Percentiles rank a stretch among this genome's conserved stretches.
phyloP scores from a whole-genome alignment of 345 rosid genomes.

The Clausena lansium region DNA sequence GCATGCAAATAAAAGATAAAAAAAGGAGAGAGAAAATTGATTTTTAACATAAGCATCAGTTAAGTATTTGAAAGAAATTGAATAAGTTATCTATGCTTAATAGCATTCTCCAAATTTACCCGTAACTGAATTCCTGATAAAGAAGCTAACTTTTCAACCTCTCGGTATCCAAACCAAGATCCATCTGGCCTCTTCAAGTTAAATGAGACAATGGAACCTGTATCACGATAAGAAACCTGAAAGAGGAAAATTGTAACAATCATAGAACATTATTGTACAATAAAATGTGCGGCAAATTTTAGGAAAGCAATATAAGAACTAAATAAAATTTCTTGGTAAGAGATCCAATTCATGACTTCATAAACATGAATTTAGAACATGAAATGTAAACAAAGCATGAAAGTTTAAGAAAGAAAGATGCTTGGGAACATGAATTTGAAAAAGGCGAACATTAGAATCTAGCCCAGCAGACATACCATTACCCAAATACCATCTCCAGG shows the following conservation, averaged over 20 bases:
- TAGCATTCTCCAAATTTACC: slow-evolving; percentile 48
- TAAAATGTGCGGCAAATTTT: neutral
- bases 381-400: neutral
- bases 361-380: neutral
- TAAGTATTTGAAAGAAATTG: neutral
- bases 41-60: neutral
- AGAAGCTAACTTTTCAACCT: slow-evolving; percentile 95
- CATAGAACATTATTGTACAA: slow-evolving; percentile 1
- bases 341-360: neutral
- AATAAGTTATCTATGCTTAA: neutral
- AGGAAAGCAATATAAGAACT: neutral
- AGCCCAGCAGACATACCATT: neutral
- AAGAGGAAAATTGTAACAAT: slow-evolving; percentile 20
- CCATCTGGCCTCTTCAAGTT: slow-evolving; percentile 90
- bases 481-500: neutral
- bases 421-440: neutral
- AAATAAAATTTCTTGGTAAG: neutral
- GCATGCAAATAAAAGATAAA: neutral
- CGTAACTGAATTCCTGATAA: slow-evolving; percentile 88
- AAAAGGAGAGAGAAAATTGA: neutral
- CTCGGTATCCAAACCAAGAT: slow-evolving; percentile 91
- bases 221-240: slow-evolving; percentile 45
- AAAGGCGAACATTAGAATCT: neutral
- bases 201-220: slow-evolving; percentile 73
- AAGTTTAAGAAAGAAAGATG: neutral